Percentiles rank a stretch among this genome's conserved stretches.
phyloP scores from a whole-genome alignment of 2,329 filamentous ascomycete genomes.

The Xylariaceae sp. region DNA sequence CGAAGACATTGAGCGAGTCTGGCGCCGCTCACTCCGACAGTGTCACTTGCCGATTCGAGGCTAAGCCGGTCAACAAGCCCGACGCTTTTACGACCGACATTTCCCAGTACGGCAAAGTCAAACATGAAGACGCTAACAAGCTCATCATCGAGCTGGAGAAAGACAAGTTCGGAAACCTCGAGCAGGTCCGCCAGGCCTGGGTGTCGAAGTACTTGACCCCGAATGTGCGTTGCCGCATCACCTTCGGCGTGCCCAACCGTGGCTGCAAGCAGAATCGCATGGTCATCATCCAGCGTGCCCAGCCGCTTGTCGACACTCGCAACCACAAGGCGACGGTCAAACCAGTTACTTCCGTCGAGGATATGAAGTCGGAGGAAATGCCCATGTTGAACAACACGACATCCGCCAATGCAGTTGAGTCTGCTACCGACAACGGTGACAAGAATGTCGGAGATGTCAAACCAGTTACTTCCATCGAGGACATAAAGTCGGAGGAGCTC shows the following conservation, averaged over 20 bases:
- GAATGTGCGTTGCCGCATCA: slow-evolving; percentile 16
- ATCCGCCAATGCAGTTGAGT: too few relatives aligned
- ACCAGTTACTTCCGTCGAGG: too few relatives aligned
- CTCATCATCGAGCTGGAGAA: slow-evolving; percentile 1
- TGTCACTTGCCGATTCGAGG: slow-evolving; percentile 11
- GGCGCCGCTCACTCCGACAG: too few relatives aligned
- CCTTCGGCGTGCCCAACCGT: slow-evolving; percentile 8
- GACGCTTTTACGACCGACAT: slow-evolving; percentile 9
- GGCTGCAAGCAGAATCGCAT: slow-evolving; percentile 4
- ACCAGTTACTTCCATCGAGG: too few relatives aligned
- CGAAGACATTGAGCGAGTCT: background rate
- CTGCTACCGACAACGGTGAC: too few relatives aligned
- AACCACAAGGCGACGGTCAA: background rate
- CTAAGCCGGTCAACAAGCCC: background rate
- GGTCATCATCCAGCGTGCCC: slow-evolving; percentile 29
- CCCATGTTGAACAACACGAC: too few relatives aligned
- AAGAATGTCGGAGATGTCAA: too few relatives aligned
- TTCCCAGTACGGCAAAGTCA: slow-evolving; percentile 15
- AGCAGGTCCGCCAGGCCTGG: slow-evolving; percentile 18
- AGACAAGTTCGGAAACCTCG: background rate
- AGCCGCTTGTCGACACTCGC: background rate
- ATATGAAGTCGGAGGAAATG: too few relatives aligned
- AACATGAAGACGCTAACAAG: slow-evolving; percentile 13
- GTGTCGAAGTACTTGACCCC: slow-evolving; percentile 19
- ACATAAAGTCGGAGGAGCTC: too few relatives aligned